Base-by-base conservation (phyloP, 768 basidiomycete species). In the Rhodotorula babjevae region DNA sequence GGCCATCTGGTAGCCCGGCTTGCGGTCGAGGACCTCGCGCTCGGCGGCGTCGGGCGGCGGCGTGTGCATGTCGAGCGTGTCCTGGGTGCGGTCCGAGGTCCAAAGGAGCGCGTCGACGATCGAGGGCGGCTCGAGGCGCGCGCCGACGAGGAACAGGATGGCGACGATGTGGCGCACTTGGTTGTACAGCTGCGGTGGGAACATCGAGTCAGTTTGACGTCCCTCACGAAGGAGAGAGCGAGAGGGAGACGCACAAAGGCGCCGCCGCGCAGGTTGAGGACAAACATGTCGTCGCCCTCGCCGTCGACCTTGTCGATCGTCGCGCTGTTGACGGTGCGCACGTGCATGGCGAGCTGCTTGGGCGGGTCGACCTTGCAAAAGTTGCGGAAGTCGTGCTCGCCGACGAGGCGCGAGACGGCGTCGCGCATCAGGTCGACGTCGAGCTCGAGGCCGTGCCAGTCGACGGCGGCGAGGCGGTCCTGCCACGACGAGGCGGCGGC, bases 141-240 rank as follows among this genome's bases (percentile, higher is more conserved):
- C 81, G 27, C 93, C 95, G 63, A 95, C 86, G 61, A 96, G 87
- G 81, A 97, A 92, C 29, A 98, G 84, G 62, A 95, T 80, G 4
- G 90, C 91, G 86, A 96, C 90, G 82, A 96, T 94, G 77, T 94
- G 92, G 50, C 94, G 86, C 23, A 96, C 94, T 83, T 96, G 94
- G 81, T 98, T 92, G 81, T 93, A 97, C 55, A 98, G 84, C 66
- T 68, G 36, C 16, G 33, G 23, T 16, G 36, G 36, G 6, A n/a
- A n/a, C n/a, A n/a, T n/a, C n/a, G n/a, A n/a, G n/a, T n/a, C n/a
- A n/a, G n/a, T n/a, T n/a, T n/a, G n/a, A n/a, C n/a, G n/a, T n/a
- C n/a, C n/a, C n/a, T n/a, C n/a, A 46, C 21, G 1, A 3, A 25
- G 61, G n/a, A 5, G 29, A 46, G 31, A 49, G 33, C 19, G 27